Base-by-base conservation (phyloP, 805 yeast species). In the Cyberlindnera americana region DNA sequence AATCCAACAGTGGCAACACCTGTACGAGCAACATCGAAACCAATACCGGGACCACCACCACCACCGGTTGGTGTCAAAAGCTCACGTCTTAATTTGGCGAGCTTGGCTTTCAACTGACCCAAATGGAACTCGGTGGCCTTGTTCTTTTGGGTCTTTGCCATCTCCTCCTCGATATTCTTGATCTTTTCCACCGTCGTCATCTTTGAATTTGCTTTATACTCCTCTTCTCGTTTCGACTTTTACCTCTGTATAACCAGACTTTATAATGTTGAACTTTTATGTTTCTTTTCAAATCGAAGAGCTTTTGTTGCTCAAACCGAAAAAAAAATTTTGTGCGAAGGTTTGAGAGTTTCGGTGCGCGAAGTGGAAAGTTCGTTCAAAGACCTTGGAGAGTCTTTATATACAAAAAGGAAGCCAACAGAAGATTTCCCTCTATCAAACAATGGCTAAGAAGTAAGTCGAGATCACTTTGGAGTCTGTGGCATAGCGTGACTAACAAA, bases 1-100 rank as follows among this genome's bases (percentile, higher is more conserved):
- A 90, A 93, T 9, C 99, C 99, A 37, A 93, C 95, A 8, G 95
- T 79, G 4, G 96, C 97, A 12, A 87, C 96, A 66, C 99, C 99
- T 0, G 97, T 91, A 63, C 96, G 79, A n/a, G 96, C 95, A 32
- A 93, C 98, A 68, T 93, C 99, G 65, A 93, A 93, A 7, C 99
- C 99, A 17, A 76, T 78, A 48, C 98, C 97, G 16, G 77, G 86
- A 42, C 93, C 95, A 43, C 96, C 96, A 25, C 96, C 96, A 28
- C 89, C 75, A 29, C 84, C 72, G 12, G 78, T 62, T 36, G 83
- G 83, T 3, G 85, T 77, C 47, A 93, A 71, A 39, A 93, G 72
- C 60, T 93, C 99, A 60, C 97, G 79, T 70, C 95, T 86, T 53
- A 93, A 73, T 60, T 91, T 90, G 39, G 99, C 99, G 41, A 93